These are phyloP conservation scores for Podila verticillata DNA, from an alignment of 192 early-diverging fungal species.

Conservation along the genomic window DNA sequence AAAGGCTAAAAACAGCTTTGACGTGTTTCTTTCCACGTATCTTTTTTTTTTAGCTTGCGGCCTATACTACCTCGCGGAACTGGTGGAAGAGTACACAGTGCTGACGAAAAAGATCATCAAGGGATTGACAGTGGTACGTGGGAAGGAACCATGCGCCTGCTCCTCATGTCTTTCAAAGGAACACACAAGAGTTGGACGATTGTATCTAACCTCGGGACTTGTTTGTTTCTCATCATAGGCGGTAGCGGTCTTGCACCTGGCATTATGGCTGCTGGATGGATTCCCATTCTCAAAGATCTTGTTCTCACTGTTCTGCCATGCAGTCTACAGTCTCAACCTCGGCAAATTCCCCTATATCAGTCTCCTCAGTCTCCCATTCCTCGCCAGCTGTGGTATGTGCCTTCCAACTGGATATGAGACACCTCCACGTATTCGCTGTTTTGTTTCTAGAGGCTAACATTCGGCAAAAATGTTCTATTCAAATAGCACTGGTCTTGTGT, in stretches of 20 bases:
- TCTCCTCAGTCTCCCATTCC: constrained; percentile 75
- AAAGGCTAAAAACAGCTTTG: neutral
- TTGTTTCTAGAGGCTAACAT: neutral
- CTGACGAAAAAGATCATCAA: constrained; percentile 80
- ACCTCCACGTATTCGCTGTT: neutral
- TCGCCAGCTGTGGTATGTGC: constrained; percentile 82
- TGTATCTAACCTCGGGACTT: neutral
- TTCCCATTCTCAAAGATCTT: constrained; percentile 74
- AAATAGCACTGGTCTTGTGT: constrained; percentile 74
- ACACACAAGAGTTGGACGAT: neutral
- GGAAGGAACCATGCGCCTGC: neutral
- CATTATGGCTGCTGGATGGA: constrained; percentile 82
- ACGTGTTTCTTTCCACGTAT: neutral
- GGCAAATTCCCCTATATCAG: constrained; percentile 85
- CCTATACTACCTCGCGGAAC: constrained; percentile 76
- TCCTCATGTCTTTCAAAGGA: neutral
- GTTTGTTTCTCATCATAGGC: constrained; percentile 39
- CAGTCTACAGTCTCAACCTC: constrained; percentile 84
- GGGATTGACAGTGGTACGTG: constrained; percentile 60
- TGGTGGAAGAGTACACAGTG: constrained; percentile 85
- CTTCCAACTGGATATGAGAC: neutral
- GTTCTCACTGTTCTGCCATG: constrained; percentile 81
- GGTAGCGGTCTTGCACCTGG: constrained; percentile 73
- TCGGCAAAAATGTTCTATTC: too few species aligned
- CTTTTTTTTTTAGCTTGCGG: constrained; percentile 71